Percentiles rank a stretch among this genome's conserved stretches.
phyloP scores from a whole-genome alignment of 805 yeast species.

The Wickerhamomyces mucosus region DNA sequence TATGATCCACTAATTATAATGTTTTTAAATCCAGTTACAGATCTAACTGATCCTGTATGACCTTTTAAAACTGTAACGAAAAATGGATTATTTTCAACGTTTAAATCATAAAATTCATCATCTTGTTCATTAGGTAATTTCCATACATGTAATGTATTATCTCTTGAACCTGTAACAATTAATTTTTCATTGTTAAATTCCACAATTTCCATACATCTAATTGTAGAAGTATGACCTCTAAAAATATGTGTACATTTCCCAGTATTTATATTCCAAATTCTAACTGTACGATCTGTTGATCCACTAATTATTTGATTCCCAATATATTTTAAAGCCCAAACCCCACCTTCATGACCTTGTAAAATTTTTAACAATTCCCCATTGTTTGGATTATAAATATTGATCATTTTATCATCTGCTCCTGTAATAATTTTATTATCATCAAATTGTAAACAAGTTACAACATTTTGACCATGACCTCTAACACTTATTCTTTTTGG shows the following conservation, averaged over 20 bases:
- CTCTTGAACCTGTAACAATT: conserved; percentile 84
- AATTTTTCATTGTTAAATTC: conserved; percentile 60
- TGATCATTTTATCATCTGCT: conserved; percentile 77
- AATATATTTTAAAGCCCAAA: conserved; percentile 91
- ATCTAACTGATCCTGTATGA: conserved; percentile 73
- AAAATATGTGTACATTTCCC: conserved; percentile 88
- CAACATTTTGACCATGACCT: conserved; percentile 74
- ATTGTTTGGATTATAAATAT: conserved; percentile 67
- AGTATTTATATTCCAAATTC: conserved; percentile 84
- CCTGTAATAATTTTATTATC: conserved; percentile 87
- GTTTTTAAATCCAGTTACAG: conserved; percentile 80
- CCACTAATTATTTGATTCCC: conserved; percentile 86
- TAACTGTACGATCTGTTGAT: conserved; percentile 86
- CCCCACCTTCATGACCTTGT: conserved; percentile 94
- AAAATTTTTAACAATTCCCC: conserved; percentile 58
- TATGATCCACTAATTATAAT: conserved; percentile 83
- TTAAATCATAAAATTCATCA: conserved; percentile 22
- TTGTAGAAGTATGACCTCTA: conserved; percentile 87
- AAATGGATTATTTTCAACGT: conserved; percentile 40
- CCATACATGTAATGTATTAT: conserved; percentile 79
- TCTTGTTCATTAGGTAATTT: conserved; percentile 45
- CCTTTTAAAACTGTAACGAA: conserved; percentile 64
- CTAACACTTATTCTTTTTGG: conserved; percentile 61
- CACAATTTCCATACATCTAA: conserved; percentile 79
- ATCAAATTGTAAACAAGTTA: conserved; percentile 91